Base-by-base conservation (phyloP, 2,329 filamentous ascomycete species). In the Apiospora koreana region DNA sequence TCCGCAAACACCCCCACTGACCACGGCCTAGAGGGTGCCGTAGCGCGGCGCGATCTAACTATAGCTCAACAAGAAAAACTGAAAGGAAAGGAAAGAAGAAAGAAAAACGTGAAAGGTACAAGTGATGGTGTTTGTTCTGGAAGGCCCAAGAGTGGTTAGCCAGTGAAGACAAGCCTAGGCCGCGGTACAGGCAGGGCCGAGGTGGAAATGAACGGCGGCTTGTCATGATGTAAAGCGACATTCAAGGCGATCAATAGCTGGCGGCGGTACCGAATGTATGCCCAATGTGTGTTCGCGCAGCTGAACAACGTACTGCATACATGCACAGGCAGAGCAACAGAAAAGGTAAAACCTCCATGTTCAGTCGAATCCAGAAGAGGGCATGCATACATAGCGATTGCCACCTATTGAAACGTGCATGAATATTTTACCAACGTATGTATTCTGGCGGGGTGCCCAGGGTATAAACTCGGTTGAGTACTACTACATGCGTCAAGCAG, bases 171-270 rank as follows among this genome's bases (percentile, higher is more conserved):
- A 48, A 12, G 23, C n/a, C 46, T 12, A 48, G 25, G 48, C 38
- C 41, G n/a, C n/a, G n/a, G n/a, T 10, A 50, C 12, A 50, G 10
- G 48, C 3, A 28, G 10, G 10, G 14, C 23, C 48, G 23, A 28
- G 16, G 50, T 58, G 50, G 50, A 58, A 58, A 58, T 58, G 50
- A 58, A 31, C 48, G 48, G 50, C 48, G 48, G 48, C 48, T 54
- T 18, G 28, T 21, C 28, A 9, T 58, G 28, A 21, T 35, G 28
- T n/a, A 58, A 43, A 43, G 41, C 41, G 16, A 43, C 6, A 21
- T 10, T 8, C 16, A 31, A 8, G 16, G 41, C 41, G 41, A 43
- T 21, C 28, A 21, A 35, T 35, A 58, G 50, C 50, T 58, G 50
- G 25, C 50, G 50, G 50, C 4, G 25, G 50, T 21, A 31, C 28